phyloP scores from a whole-genome alignment of 1,139 yeast genomes.

The Blastobotrys buckinghamii region DNA sequence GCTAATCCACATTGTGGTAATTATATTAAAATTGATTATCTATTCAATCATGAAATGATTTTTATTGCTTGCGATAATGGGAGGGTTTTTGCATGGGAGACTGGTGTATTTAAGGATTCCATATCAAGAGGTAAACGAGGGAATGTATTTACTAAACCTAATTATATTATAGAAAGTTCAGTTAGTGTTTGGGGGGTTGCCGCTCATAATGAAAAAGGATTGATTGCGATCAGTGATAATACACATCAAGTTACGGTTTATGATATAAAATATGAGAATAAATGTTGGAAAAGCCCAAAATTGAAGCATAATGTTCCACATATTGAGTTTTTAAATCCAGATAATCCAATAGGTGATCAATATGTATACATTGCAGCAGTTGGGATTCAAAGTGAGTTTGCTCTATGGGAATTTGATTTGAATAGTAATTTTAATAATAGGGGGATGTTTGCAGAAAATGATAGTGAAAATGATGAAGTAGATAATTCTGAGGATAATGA shows the following conservation, averaged over 20 bases:
- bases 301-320: slow-evolving; percentile 57
- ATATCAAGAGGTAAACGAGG: neutral
- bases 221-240: slow-evolving; percentile 55
- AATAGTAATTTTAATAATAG: neutral
- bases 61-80: slow-evolving; percentile 57
- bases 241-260: slow-evolving; percentile 31
- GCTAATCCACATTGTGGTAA: slow-evolving; percentile 52
- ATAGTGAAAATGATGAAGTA: slow-evolving; percentile 2
- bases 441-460: neutral
- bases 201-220: slow-evolving; percentile 33
- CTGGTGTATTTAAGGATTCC: neutral
- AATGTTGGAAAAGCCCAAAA: slow-evolving; percentile 33
- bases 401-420: slow-evolving; percentile 24
- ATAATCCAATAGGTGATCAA: slow-evolving; percentile 12
- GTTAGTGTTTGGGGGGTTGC: slow-evolving; percentile 68
- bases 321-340: slow-evolving; percentile 39
- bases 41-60: slow-evolving; percentile 33
- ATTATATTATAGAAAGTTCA: slow-evolving; percentile 35
- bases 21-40: slow-evolving; percentile 34
- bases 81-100: slow-evolving; percentile 26
- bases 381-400: slow-evolving; percentile 26
- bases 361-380: slow-evolving; percentile 24
- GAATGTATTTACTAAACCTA: neutral
- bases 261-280: neutral
- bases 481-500: neutral